Conservation (phyloP, 176 grass and related monocot species). For the Pontederia crassipes region DNA sequence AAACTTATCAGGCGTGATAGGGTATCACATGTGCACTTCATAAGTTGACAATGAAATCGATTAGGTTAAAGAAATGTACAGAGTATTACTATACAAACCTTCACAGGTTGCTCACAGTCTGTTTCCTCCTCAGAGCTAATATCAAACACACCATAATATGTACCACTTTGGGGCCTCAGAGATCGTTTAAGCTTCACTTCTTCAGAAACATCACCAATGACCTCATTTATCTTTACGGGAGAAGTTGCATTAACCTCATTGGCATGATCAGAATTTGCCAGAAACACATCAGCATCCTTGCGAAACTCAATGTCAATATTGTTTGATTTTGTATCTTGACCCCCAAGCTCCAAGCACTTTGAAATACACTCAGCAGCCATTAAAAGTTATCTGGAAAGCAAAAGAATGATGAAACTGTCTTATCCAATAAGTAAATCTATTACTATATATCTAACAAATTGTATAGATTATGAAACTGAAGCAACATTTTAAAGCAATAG, state of each 20-base stretch:
- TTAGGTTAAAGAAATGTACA: background rate
- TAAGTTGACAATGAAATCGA: background rate
- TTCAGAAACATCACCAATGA: background rate
- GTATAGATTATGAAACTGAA: too few species aligned
- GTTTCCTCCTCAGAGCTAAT: slow-evolving; percentile 5
- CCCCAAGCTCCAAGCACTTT: background rate
- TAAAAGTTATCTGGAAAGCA: too few species aligned
- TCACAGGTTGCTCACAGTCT: background rate
- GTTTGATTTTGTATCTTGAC: background rate
- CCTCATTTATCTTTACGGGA: background rate
- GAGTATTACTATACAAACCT: background rate
- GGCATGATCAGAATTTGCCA: background rate
- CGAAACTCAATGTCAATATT: background rate
- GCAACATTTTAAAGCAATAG: too few species aligned
- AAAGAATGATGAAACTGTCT: too few species aligned
- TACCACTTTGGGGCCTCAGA: background rate
- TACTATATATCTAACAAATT: too few species aligned
- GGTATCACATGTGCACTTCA: too few species aligned
- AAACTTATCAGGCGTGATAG: too few species aligned
- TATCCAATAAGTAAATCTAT: too few species aligned
- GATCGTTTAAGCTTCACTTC: slow-evolving; percentile 7
- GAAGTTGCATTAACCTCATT: background rate
- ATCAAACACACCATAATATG: slow-evolving; percentile 8
- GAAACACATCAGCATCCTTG: background rate
- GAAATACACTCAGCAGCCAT: background rate